Evolutionary conservation across 352 stramenopile genomes (phyloP), one percentile per base, ranked within the genome.

Genomic region (Poterioochromonas sp.): DNA sequence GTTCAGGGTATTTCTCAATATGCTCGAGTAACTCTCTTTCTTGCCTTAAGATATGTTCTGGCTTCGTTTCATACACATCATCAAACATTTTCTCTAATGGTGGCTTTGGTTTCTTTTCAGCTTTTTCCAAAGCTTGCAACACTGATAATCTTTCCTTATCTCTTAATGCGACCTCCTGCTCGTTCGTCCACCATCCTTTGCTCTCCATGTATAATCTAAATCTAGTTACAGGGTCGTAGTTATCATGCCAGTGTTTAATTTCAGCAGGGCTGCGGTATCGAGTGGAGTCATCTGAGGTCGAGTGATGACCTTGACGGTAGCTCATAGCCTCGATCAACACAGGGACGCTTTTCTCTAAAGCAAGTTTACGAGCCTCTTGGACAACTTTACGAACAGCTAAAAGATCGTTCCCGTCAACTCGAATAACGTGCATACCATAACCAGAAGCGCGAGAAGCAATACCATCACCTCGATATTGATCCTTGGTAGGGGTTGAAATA

Each of bases 301-400:
- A 97, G 86, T 99, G 96, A 85, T 99, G 96, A 12, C 94, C 93
- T 78, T 97, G 88, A 3, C 96, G 90, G 84, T 99, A 99, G 0
- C 93, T 97, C 94, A 99, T 99, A 0, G 91, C 88, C 83, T 99
- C 96, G 76, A 99, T 91, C 62, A 99, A 86, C 26, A 99, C 90
- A 0, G 95, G 95, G 2, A 87, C 85, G 64, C 88, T 90, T 64
- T 96, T 84, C 54, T 88, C 83, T 40, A 97, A 76, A 65, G 94
- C 95, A 78, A 95, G 92, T 73, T 92, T 86, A 18, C 93, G 88
- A 15, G 94, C 94, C 78, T 88, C 84, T 5, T 85, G 84, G 15
- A 93, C 96, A 32, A 92, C 94, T 60, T 94, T 89, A 82, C 97
- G 87, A 0, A 99, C 92, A 34, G 95, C 95, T 81, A 99, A 88